A percentile compares a stretch with the other conserved stretches of the same genome.
Conservation (phyloP, 2,329 filamentous ascomycete genomes). For the Fusarium papillatum region DNA sequence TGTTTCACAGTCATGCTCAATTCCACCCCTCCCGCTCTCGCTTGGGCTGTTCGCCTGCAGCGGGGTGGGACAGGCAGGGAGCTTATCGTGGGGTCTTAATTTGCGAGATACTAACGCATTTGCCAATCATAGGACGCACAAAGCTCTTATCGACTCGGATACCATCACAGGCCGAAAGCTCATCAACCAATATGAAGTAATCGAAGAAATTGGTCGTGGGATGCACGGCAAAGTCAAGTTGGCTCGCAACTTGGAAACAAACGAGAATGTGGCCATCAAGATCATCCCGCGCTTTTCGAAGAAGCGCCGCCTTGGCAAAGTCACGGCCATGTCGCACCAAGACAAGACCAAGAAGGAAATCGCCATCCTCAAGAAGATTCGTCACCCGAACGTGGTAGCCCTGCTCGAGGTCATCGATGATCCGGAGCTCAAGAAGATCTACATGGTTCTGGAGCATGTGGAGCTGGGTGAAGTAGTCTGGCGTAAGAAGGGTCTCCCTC, state of each 20-base stretch:
- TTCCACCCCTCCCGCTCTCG: slow-evolving; percentile 9
- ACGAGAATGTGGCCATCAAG: slow-evolving; percentile 93
- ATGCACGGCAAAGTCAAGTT: slow-evolving; percentile 99
- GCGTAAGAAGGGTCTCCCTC: slow-evolving; percentile 88
- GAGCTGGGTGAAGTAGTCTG: slow-evolving; percentile 95
- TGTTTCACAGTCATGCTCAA: slow-evolving; percentile 1
- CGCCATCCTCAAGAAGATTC: slow-evolving; percentile 97
- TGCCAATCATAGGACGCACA: slow-evolving; percentile 76
- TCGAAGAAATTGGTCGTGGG: slow-evolving; percentile 95
- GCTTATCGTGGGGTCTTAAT: slow-evolving; percentile 19
- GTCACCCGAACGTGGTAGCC: slow-evolving; percentile 96
- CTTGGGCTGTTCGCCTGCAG: slow-evolving; percentile 13
- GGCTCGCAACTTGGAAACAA: slow-evolving; percentile 82
- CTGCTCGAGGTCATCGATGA: slow-evolving; percentile 98
- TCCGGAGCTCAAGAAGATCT: slow-evolving; percentile 96
- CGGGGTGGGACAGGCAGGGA: slow-evolving; percentile 19
- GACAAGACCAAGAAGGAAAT: slow-evolving; percentile 96
- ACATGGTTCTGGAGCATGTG: slow-evolving; percentile 96
- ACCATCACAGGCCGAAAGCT: slow-evolving; percentile 91
- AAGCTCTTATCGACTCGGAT: slow-evolving; percentile 92
- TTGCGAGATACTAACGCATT: slow-evolving; percentile 32
- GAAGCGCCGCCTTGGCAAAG: slow-evolving; percentile 89
- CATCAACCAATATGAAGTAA: slow-evolving; percentile 98
- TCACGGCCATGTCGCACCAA: slow-evolving; percentile 73
- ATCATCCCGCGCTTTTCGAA: slow-evolving; percentile 98